Evolutionary conservation across 192 early-diverging fungal genomes (phyloP).

Genomic region (Linnemannia schmuckeri): DNA sequence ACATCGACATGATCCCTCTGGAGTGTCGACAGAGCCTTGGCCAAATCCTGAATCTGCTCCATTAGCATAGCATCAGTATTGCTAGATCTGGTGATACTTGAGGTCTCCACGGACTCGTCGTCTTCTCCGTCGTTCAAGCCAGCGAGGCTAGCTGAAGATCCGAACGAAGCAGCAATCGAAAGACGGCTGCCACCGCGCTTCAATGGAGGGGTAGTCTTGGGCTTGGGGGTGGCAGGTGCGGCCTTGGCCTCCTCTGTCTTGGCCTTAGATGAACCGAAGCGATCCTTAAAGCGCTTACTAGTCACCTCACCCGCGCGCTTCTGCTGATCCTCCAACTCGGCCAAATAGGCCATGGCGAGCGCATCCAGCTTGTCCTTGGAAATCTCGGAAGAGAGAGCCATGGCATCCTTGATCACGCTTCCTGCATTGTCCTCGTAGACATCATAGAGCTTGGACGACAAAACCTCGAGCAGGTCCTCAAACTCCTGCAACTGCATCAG

Average conservation of each 20-base stretch:
- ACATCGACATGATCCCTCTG: slow-evolving; percentile 79
- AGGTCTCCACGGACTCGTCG: slow-evolving; percentile 4
- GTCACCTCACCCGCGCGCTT: slow-evolving; percentile 64
- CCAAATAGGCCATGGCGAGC: slow-evolving; percentile 71
- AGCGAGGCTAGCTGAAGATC: slow-evolving; percentile 20
- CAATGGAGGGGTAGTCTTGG: slow-evolving; percentile 15
- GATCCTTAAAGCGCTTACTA: slow-evolving; percentile 61
- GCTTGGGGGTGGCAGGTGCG: slow-evolving; percentile 7
- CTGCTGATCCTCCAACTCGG: slow-evolving; percentile 66
- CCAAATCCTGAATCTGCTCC: slow-evolving; percentile 73
- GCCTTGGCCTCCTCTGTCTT: slow-evolving; percentile 32
- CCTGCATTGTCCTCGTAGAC: slow-evolving; percentile 72
- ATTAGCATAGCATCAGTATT: slow-evolving; percentile 57
- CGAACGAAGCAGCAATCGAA: slow-evolving; percentile 52
- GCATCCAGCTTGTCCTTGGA: slow-evolving; percentile 80
- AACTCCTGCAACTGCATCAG: slow-evolving; percentile 80
- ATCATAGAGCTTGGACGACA: slow-evolving; percentile 88
- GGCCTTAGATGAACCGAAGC: slow-evolving; percentile 45
- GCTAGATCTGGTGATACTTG: neutral
- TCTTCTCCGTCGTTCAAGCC: slow-evolving; percentile 21
- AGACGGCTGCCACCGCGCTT: slow-evolving; percentile 44
- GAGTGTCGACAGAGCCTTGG: slow-evolving; percentile 71
- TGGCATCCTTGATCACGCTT: slow-evolving; percentile 84
- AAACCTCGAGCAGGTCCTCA: slow-evolving; percentile 85
- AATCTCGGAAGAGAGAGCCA: slow-evolving; percentile 76